A percentile compares a stretch with the other conserved stretches of the same genome.
Conservation (phyloP, 176 grass and related monocot genomes). For the Microstegium vimineum region DNA sequence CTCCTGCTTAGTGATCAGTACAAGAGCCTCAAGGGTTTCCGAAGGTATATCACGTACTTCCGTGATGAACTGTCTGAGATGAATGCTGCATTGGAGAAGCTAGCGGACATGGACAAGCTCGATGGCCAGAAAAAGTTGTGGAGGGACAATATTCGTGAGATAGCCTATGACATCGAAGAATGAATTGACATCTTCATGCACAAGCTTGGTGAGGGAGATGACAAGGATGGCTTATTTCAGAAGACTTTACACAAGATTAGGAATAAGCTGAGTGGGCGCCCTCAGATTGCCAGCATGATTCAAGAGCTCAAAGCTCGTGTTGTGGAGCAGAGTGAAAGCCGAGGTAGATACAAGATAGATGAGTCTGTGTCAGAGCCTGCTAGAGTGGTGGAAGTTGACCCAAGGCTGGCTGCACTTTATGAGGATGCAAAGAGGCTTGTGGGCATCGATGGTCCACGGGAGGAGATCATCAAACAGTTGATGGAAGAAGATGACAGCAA, state of each 20-base stretch:
- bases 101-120: not conserved
- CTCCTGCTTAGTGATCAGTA: not conserved
- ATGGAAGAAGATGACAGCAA: not conserved
- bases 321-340: not conserved
- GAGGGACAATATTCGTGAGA: conserved; percentile 11
- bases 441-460: not conserved
- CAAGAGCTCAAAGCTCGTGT: not conserved
- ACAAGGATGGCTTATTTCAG: not conserved
- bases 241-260: not conserved
- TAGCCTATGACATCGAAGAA: conserved; percentile 9
- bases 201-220: not conserved
- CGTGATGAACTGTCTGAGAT: not conserved
- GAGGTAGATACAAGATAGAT: not conserved
- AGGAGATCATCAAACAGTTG: not conserved
- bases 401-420: not conserved
- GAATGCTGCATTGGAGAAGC: not conserved
- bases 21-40: not conserved
- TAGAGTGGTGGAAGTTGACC: not conserved
- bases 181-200: conserved; percentile 15
- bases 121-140: not conserved
- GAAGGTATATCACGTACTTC: not conserved
- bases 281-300: not conserved
- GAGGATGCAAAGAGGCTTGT: not conserved
- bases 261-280: not conserved
- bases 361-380: not conserved